Evolutionary conservation across 768 basidiomycete species (phyloP).

Genomic region (Russula foetens): DNA sequence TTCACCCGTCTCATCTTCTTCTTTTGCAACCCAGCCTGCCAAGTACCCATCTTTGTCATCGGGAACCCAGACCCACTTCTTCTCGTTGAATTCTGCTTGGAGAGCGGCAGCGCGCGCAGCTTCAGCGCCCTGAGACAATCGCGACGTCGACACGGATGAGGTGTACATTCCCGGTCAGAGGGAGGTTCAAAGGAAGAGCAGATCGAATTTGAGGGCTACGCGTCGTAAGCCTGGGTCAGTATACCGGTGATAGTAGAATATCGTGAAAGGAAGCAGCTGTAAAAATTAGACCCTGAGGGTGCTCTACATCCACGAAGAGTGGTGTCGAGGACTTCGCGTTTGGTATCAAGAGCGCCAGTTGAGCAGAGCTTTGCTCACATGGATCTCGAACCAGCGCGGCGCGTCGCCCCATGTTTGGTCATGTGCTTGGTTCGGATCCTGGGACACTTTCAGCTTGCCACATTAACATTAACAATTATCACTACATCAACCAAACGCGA

Average conservation of each 20-base stretch:
- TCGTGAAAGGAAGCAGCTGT: not conserved
- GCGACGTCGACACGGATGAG: slow-evolving; percentile 28
- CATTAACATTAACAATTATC: not conserved
- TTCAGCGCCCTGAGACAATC: slow-evolving; percentile 42
- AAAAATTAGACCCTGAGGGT: not conserved
- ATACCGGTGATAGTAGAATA: not conserved
- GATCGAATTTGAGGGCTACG: not conserved
- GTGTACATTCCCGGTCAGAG: not conserved
- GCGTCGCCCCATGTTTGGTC: not conserved
- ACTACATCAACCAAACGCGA: not conserved
- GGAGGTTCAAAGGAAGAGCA: not conserved
- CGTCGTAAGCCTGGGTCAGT: not conserved
- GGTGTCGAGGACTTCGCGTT: not conserved
- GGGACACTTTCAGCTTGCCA: too few species aligned
- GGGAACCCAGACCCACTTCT: slow-evolving; percentile 98
- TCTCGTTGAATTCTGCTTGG: slow-evolving; percentile 96
- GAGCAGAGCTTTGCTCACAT: slow-evolving; percentile 2
- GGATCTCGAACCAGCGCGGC: not conserved
- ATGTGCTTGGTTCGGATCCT: not conserved
- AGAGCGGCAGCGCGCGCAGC: slow-evolving; percentile 78
- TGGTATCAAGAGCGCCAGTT: not conserved
- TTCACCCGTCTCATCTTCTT: slow-evolving; percentile 75
- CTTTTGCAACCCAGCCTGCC: slow-evolving; percentile 87
- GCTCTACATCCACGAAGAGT: slow-evolving; percentile 5
- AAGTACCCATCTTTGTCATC: slow-evolving; percentile 90